Base-by-base conservation (phyloP, 306 rosid genomes). In the Clitoria ternatea region DNA sequence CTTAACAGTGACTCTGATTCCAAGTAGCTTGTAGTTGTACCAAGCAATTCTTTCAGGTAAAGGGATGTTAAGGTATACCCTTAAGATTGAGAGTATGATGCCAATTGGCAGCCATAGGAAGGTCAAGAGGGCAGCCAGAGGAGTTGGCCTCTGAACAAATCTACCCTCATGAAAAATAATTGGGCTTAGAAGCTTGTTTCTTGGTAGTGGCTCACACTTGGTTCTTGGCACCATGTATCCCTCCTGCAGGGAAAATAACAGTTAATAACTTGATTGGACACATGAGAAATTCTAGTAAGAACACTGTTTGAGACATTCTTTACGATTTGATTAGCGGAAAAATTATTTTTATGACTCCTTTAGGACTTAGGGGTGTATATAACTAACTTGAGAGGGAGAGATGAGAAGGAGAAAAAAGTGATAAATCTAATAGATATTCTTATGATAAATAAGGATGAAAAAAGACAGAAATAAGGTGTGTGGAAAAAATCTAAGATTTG, bases 141-240 rank as follows among this genome's bases (percentile, higher is more conserved):
- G 97, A 7, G 99, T 95, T 24, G 99, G 97, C 50, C 92, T 85
- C 7, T 87, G 97, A 14, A 73, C 96, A 9, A 94, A 79, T 26
- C 99, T 87, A 44, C 99, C 99, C 6, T 94, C 99, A 18, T 94
- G 99, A 12, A 94, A 94, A 44, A 94, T 91, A 15, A 91, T 44
- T 17, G 92, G 96, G 49, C 96, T 89, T 49, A 89, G 53, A 27
- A 95, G 96, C 83, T 91, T 79, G 79, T 78, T 86, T 80, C 91
- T 91, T 55, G 92, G 85, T 0, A 91, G 59, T 20, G 97, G 81
- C 65, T 87, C 87, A 45, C 91, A 72, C 61, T 69, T 83, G 1
- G 77, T 80, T 61, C 86, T 84, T 44, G 92, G 96, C 9, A 94
- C 96, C 86, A 86, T 79, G 53, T 81, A 94, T 44, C 78, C 97